Base-by-base conservation (phyloP, 345 rosid genomes). In the Linum tenue region DNA sequence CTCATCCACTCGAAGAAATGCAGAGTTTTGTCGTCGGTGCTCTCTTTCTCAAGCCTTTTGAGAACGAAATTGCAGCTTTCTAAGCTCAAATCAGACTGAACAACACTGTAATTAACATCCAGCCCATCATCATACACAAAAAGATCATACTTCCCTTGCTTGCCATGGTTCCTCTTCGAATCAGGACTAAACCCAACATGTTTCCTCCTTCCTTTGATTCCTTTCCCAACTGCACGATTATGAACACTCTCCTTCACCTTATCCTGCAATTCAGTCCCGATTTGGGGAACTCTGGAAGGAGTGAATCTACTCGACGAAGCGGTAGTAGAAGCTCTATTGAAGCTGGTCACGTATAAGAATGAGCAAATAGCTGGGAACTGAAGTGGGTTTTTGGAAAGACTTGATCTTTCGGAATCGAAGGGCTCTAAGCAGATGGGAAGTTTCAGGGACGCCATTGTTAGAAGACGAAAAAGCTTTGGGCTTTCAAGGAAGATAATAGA, bases 1-100 rank as follows among this genome's bases (percentile, higher is more conserved):
- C 85, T 76, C 96, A 89, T 86, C 98, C 98, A 89, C 69, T 83
- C 85, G 60, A 87, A 89, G 77, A 92, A 86, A 35, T 75, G 77
- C 70, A 83, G 37, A 16, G 87, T 72, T 65, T 81, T 84, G 53
- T 64, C 59, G 67, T 87, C 91, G 77, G 75, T 35, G 15, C 63
- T 77, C 63, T 76, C 74, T 75, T 68, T 76, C 83, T 85, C 92
- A 12, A 92, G 88, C 58, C 74, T 74, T 72, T 84, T 87, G 81
- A 92, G 66, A 66, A 87, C 80, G 37, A 40, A 69, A 67, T 87
- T 85, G 72, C 85, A 92, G 44, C 74, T 75, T 62, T 80, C 86
- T 63, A 84, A 38, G 61, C 92, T 81, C 70, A 82, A 69, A 39
- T 72, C 70, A 38, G 85, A 69, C 15, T 75, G 69, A 44, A 86